Evolutionary conservation across 2,329 filamentous ascomycete genomes (phyloP), one percentile per base, ranked within the genome.

Genomic region (Penicillium decumbens): DNA sequence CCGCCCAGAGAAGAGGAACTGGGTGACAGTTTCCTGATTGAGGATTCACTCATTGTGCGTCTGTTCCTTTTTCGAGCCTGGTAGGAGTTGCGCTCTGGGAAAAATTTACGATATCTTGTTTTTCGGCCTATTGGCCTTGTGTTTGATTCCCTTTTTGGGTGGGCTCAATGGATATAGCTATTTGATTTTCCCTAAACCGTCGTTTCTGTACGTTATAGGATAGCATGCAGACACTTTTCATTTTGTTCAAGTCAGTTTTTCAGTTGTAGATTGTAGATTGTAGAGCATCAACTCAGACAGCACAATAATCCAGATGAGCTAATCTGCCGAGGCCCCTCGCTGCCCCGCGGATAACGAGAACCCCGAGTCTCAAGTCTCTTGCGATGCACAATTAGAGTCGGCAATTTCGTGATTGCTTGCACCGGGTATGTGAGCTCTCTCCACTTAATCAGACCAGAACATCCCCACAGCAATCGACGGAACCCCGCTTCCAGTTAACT

Each of bases 121-220:
- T 63, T 58, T 63, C 57, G 60, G 58, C 54, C 58, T 56, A 48
- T 51, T 57, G 54, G 58, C 50, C 53, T 58, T 58, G 57, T 57
- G 58, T 60, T 65, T 50, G 55, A 60, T 63, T 58, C 58, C 60
- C 60, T 60, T 57, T 63, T 63, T 64, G 60, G 66, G 62, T 66
- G 60, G 66, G 65, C 55, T 67, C 64, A 63, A 69, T 69, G 68
- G 65, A 70, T 69, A 71, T 71, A 69, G 62, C 60, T 60, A 23
- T 64, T 61, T 60, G 55, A 63, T 62, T 64, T 18, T 66, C 50
- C 62, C 61, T 62, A 63, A 61, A 65, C 60, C 51, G 47, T 52
- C 59, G 60, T 58, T 55, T 55, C 49, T 65, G 66, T 65, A 65
- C 66, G 65, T 66, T 66, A 65, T 28, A 62, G 56, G 64, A 64